Base-by-base conservation (phyloP, 345 rosid genomes). In the Eucalyptus caleyi region DNA sequence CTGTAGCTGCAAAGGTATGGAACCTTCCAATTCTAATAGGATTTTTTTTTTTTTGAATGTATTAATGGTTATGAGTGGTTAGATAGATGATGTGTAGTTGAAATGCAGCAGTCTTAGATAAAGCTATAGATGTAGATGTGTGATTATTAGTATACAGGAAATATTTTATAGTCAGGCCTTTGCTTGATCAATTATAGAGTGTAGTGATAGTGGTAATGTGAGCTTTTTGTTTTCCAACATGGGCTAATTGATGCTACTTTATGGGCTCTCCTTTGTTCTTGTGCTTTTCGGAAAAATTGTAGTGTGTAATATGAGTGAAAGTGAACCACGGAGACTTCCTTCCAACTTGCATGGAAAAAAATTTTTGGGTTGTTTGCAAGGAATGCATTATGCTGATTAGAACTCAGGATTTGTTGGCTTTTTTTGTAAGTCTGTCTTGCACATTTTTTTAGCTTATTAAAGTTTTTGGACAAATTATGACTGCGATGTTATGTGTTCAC, bases 1-100 rank as follows among this genome's bases (percentile, higher is more conserved):
- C 88, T 54, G 93, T 90, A 89, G 62, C 91, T 45, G 89, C 92
- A 16, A 96, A 97, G 98, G 99, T 97, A 92, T 12, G 47, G 85
- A 77, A 40, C 85, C 45, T 11, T 77, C 82, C 23, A 40, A 40
- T 77, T 44, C 85, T 77, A 34, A 37, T 72, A 19, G 26, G 45
- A 72, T n/a, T 53, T 53, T 53, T 19, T 53, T 37, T 81, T 89
- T 49, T 53, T 42, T 34, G 16, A 77, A 77, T 40, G 85, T 77
- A 40, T 77, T 77, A 40, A 77, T 40, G 30, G 50, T 37, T 59
- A 30, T 23, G 12, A 53, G 72, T 54, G 19, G 26, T 87, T 87
- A 24, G 44, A 37, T 62, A 45, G 50, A 16, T 56, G 69, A 37
- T 87, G 42, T 87, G 30, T 21, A 53, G 67, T 86, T 32, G 23